These are phyloP conservation scores for Fusarium avenaceum DNA, from an alignment of 2,329 filamentous ascomycete species.

Conservation along the genomic window DNA sequence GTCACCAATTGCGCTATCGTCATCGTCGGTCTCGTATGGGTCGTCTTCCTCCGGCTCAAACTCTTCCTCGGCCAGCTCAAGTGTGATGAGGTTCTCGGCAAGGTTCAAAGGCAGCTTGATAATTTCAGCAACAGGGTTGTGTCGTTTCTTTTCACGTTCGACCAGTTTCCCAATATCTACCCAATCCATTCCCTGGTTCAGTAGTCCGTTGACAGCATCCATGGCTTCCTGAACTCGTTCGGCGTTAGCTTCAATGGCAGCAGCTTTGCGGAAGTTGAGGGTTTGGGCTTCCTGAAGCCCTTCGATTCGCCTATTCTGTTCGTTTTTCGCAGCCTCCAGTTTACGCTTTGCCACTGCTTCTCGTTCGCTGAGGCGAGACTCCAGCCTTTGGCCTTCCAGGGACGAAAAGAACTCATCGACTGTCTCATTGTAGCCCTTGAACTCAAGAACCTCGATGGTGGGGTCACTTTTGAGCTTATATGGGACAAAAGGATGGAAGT, in stretches of 20 bases:
- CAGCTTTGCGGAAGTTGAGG: slow-evolving; percentile 87
- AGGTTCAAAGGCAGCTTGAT: slow-evolving; percentile 91
- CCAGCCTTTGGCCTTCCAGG: slow-evolving; percentile 91
- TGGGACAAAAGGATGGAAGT: slow-evolving; percentile 94
- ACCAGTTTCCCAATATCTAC: slow-evolving; percentile 89
- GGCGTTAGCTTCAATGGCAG: slow-evolving; percentile 89
- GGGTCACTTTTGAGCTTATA: slow-evolving; percentile 80
- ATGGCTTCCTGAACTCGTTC: slow-evolving; percentile 93
- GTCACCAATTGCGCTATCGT: slow-evolving; percentile 61
- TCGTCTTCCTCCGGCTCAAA: slow-evolving; percentile 72
- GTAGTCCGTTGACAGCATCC: slow-evolving; percentile 90
- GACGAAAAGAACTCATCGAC: slow-evolving; percentile 98
- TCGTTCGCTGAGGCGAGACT: slow-evolving; percentile 84
- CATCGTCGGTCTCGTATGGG: slow-evolving; percentile 76
- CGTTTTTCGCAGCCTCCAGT: slow-evolving; percentile 83
- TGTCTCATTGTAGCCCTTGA: slow-evolving; percentile 89
- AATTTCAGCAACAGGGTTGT: slow-evolving; percentile 87
- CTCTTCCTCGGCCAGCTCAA: slow-evolving; percentile 80
- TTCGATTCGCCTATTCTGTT: slow-evolving; percentile 87
- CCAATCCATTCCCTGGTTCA: slow-evolving; percentile 98
- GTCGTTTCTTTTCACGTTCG: slow-evolving; percentile 83
- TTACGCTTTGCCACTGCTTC: slow-evolving; percentile 87
- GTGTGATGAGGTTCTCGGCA: slow-evolving; percentile 87
- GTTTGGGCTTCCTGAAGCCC: slow-evolving; percentile 85
- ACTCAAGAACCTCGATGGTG: slow-evolving; percentile 77